phyloP scores from a whole-genome alignment of 345 rosid genomes.

The Salix arbutifolia region DNA sequence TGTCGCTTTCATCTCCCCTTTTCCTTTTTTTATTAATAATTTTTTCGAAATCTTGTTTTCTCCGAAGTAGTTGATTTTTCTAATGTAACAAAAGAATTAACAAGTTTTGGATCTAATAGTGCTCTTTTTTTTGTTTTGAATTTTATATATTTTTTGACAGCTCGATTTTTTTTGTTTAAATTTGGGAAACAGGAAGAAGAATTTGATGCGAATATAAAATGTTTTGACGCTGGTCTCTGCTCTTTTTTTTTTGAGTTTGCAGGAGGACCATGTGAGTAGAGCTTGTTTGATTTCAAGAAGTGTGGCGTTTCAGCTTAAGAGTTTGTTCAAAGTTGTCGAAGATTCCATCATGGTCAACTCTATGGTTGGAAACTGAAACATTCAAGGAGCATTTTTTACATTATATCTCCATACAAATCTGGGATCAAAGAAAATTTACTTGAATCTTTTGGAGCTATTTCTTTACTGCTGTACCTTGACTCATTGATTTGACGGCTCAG shows the following conservation, averaged over 20 bases:
- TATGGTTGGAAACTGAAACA: slow-evolving; percentile 22
- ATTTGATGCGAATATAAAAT: not conserved
- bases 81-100: not conserved
- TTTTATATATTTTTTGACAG: not conserved
- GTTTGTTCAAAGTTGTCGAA: slow-evolving; percentile 12
- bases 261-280: slow-evolving; percentile 8
- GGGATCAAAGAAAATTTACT: slow-evolving; percentile 23
- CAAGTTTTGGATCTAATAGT: not conserved
- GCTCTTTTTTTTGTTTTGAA: not conserved
- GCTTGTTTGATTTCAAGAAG: slow-evolving; percentile 1
- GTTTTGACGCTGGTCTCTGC: slow-evolving; percentile 2
- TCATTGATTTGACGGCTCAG: slow-evolving; percentile 32
- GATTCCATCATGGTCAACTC: slow-evolving; percentile 20
- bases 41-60: not conserved
- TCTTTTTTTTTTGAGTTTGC: slow-evolving; percentile 15
- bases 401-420: not conserved
- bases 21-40: not conserved
- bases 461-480: slow-evolving; percentile 30
- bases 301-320: not conserved
- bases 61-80: not conserved
- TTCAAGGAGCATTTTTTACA: slow-evolving; percentile 9
- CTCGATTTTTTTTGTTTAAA: too few species aligned
- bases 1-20: not conserved
- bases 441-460: slow-evolving; percentile 21
- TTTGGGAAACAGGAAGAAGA: not conserved